These are phyloP conservation scores for Cytospora leucostoma DNA, from an alignment of 2,329 filamentous ascomycete genomes.

Conservation along the genomic window DNA sequence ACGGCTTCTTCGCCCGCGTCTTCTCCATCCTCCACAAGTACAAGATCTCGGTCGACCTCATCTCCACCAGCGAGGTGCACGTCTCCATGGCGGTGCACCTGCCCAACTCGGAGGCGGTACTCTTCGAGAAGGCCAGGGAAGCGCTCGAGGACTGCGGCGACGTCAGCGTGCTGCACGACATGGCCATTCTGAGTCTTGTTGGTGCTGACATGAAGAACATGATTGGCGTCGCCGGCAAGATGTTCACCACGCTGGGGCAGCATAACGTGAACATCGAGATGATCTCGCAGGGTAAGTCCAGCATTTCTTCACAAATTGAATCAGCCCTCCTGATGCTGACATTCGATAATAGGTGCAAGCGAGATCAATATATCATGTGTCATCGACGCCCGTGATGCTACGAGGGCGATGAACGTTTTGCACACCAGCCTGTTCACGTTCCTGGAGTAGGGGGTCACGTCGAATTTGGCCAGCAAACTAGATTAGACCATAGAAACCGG, in stretches of 20 bases:
- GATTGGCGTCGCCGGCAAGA: slow-evolving; percentile 87
- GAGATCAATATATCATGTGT: slow-evolving; percentile 99
- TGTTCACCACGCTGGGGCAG: slow-evolving; percentile 93
- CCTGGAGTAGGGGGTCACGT: slow-evolving; percentile 68
- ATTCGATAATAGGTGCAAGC: slow-evolving; percentile 70
- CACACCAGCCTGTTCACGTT: slow-evolving; percentile 98
- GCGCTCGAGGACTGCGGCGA: slow-evolving; percentile 82
- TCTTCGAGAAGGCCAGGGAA: slow-evolving; percentile 66
- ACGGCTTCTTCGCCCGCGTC: slow-evolving; percentile 92
- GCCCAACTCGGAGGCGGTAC: slow-evolving; percentile 63
- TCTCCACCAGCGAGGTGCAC: slow-evolving; percentile 94
- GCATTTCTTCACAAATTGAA: background rate
- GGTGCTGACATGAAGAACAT: slow-evolving; percentile 98
- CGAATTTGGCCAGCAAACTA: background rate
- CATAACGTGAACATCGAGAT: slow-evolving; percentile 98
- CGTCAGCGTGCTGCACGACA: slow-evolving; percentile 84
- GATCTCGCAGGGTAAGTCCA: slow-evolving; percentile 86
- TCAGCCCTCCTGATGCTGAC: background rate
- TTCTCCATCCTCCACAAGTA: slow-evolving; percentile 88
- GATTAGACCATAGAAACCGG: background rate
- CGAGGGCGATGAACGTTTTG: slow-evolving; percentile 90
- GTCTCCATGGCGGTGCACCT: slow-evolving; percentile 96
- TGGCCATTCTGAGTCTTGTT: slow-evolving; percentile 94
- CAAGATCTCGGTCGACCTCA: slow-evolving; percentile 89
- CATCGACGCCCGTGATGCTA: slow-evolving; percentile 87